A percentile compares a stretch with the other conserved stretches of the same genome.
Conservation (phyloP, 352 stramenopile species). For the Globisporangium parvum region DNA sequence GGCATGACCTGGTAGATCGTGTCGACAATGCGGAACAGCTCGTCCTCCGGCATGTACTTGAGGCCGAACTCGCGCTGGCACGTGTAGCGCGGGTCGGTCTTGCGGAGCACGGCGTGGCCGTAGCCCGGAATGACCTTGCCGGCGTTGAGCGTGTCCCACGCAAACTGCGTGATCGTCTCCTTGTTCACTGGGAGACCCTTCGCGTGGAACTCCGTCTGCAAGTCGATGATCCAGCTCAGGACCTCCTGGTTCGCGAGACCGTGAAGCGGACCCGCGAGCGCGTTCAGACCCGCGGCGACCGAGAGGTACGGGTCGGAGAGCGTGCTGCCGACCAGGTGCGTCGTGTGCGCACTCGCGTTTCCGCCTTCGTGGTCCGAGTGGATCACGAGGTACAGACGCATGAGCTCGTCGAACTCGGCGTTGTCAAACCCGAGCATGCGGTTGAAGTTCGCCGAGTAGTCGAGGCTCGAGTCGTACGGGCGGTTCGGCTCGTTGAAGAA, state of each 20-base stretch:
- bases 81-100: conserved; percentile 98
- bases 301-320: conserved; percentile 97
- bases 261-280: conserved; percentile 96
- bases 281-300: conserved; percentile 95
- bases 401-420: conserved; percentile 97
- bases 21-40: conserved; percentile 98
- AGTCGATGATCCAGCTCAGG: conserved; percentile 89
- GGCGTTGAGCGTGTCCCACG: conserved; percentile 98
- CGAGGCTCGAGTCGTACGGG: conserved; percentile 91
- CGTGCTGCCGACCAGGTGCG: conserved; percentile 97
- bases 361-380: conserved; percentile 99
- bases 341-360: conserved; percentile 98
- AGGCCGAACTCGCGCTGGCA: conserved; percentile 99
- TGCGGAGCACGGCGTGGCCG: conserved; percentile 97
- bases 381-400: conserved; percentile 99
- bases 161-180: conserved; percentile 98
- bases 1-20: conserved; percentile 99
- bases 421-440: conserved; percentile 97
- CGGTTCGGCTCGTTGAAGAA: conserved; percentile 96
- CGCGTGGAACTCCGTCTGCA: conserved; percentile 95
- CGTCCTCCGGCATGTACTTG: conserved; percentile 99
- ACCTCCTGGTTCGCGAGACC: conserved; percentile 99
- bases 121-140: conserved; percentile 99
- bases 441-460: conserved; percentile 99
- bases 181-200: conserved; percentile 96